Evolutionary conservation across 305 asterid genomes (phyloP).

Genomic region (Fraxinus latifolia): DNA sequence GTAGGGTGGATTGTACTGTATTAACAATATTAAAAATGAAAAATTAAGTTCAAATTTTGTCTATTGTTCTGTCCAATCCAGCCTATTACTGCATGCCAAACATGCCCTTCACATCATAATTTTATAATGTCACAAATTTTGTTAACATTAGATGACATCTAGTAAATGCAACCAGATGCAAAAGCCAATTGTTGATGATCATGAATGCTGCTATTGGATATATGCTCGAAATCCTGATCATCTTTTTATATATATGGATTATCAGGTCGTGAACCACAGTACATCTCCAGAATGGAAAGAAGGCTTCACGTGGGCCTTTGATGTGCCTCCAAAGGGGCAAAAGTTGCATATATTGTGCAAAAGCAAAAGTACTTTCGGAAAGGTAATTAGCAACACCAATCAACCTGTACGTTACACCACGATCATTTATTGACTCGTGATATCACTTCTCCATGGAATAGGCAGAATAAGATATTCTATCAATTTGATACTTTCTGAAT

Average conservation of each 20-base stretch:
- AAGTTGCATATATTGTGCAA: constrained; percentile 67
- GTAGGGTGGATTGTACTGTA: not conserved
- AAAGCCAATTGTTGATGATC: not conserved
- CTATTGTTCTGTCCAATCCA: not conserved
- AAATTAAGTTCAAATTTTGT: not conserved
- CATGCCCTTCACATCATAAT: not conserved
- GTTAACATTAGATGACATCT: not conserved
- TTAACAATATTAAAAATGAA: not conserved
- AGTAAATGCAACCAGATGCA: not conserved
- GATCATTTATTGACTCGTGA: not conserved
- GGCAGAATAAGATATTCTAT: not conserved
- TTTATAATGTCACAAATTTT: not conserved
- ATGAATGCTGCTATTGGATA: not conserved
- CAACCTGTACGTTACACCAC: not conserved
- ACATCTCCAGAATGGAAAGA: constrained; percentile 85
- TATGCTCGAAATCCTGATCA: constrained; percentile 9
- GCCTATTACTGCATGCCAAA: not conserved
- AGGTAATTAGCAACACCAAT: constrained; percentile 48
- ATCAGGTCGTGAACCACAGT: constrained; percentile 63
- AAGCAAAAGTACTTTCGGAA: constrained; percentile 79
- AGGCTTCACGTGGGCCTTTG: constrained; percentile 86
- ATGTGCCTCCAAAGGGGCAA: constrained; percentile 88
- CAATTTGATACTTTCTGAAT: not conserved
- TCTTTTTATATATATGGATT: constrained; percentile 6
- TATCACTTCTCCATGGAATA: not conserved